These are phyloP conservation scores for Taiozyma sp. DNA, from an alignment of 1,139 yeast genomes.

Conservation along the genomic window DNA sequence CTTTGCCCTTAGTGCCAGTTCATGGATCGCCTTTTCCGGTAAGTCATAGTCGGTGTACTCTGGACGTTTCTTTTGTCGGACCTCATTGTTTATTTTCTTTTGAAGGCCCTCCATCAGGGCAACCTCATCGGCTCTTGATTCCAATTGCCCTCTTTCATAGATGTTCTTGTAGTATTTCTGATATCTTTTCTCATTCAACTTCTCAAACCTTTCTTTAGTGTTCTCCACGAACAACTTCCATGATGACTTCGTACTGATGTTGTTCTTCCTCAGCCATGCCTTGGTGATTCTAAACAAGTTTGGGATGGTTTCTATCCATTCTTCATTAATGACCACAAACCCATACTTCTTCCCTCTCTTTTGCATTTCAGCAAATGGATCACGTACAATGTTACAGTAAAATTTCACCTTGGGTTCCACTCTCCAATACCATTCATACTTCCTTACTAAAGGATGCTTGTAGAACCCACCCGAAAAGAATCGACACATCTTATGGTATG, in stretches of 20 bases:
- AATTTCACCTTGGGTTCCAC: slow-evolving; percentile 89
- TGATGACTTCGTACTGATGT: slow-evolving; percentile 45
- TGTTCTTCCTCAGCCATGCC: slow-evolving; percentile 45
- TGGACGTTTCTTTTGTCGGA: slow-evolving; percentile 2
- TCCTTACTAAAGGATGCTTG: slow-evolving; percentile 60
- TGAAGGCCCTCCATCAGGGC: slow-evolving; percentile 8
- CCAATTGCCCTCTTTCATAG: slow-evolving; percentile 11
- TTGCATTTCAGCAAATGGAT: slow-evolving; percentile 82
- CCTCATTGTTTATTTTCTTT: slow-evolving; percentile 6
- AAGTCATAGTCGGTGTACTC: slow-evolving; percentile 11
- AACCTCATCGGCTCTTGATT: slow-evolving; percentile 12
- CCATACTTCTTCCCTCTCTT: slow-evolving; percentile 69
- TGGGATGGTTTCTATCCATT: slow-evolving; percentile 74
- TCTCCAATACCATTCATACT: slow-evolving; percentile 89
- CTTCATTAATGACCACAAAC: slow-evolving; percentile 70
- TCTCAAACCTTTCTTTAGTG: slow-evolving; percentile 25
- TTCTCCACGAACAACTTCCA: slow-evolving; percentile 50
- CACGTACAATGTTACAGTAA: slow-evolving; percentile 85
- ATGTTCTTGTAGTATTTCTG: slow-evolving; percentile 25
- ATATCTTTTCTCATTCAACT: slow-evolving; percentile 15
- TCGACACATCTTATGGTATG: slow-evolving; percentile 69
- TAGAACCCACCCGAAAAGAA: slow-evolving; percentile 76
- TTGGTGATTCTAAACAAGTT: slow-evolving; percentile 68
- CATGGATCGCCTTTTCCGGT: slow-evolving; percentile 7
- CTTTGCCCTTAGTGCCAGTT: slow-evolving; percentile 14